Percentiles rank a stretch among this genome's conserved stretches.
These are phyloP conservation scores for Pyricularia sp. DNA, from an alignment of 2,329 filamentous ascomycete genomes.

Conservation along the genomic window DNA sequence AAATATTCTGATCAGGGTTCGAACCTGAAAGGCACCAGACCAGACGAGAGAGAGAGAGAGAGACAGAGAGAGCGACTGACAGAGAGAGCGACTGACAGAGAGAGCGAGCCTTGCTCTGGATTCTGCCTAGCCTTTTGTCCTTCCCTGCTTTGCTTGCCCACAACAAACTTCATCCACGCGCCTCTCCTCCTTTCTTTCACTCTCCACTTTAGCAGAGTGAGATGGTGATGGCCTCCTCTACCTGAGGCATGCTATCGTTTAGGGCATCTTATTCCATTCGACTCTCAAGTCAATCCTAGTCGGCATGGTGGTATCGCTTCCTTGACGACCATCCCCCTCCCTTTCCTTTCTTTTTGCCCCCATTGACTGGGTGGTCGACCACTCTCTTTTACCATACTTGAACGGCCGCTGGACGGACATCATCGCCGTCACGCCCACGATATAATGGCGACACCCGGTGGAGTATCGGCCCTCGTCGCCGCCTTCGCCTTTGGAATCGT, in stretches of 20 bases:
- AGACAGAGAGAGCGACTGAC: not conserved
- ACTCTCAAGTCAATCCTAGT: not conserved
- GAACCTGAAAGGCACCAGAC: not conserved
- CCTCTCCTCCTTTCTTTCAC: not conserved
- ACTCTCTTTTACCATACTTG: constrained; percentile 16
- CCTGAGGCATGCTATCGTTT: not conserved
- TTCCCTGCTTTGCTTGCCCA: not conserved
- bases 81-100: not conserved
- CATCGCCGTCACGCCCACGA: constrained; percentile 7
- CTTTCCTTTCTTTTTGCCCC: constrained; percentile 23
- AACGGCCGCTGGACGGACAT: constrained; percentile 15
- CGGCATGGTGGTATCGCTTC: constrained; percentile 13
- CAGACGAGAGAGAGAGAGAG: not conserved
- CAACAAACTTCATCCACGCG: not conserved
- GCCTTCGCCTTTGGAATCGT: constrained; percentile 48
- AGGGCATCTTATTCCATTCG: not conserved
- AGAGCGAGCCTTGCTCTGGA: not conserved
- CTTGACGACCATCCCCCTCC: constrained; percentile 23
- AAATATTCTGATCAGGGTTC: not conserved
- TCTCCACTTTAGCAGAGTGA: not conserved
- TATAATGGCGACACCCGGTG: constrained; percentile 35
- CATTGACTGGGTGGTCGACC: constrained; percentile 34
- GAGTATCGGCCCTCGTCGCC: constrained; percentile 39
- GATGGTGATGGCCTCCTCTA: constrained; percentile 1
- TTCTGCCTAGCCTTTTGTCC: not conserved